phyloP scores from a whole-genome alignment of 345 rosid genomes.

The Corchorus capsularis region DNA sequence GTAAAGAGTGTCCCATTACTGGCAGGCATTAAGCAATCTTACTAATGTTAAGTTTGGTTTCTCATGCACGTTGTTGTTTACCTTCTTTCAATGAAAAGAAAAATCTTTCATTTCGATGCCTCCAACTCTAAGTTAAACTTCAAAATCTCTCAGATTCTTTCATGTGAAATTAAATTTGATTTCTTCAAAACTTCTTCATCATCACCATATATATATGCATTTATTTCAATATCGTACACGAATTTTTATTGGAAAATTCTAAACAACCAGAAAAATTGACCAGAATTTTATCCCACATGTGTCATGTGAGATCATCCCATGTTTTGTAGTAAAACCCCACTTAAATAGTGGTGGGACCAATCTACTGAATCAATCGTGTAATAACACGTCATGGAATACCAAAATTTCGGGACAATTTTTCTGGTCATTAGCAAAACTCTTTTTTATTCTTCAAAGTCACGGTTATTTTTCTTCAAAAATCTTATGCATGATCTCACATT shows the following conservation, averaged over 20 bases:
- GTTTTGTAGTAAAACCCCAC: no score
- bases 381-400: no score
- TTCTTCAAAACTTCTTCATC: background rate
- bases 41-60: slow-evolving; percentile 30
- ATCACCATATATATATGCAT: background rate
- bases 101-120: background rate
- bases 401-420: no score
- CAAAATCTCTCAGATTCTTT: background rate
- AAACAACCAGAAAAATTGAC: no score
- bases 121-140: background rate
- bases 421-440: no score
- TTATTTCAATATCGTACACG: background rate
- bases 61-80: slow-evolving; percentile 26
- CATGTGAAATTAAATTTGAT: background rate
- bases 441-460: background rate
- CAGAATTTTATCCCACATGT: no score
- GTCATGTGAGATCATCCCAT: no score
- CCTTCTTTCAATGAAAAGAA: slow-evolving; percentile 4
- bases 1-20: slow-evolving; percentile 53
- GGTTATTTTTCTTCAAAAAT: no score
- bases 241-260: no score
- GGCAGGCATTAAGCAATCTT: slow-evolving; percentile 56
- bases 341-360: no score
- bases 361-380: no score
- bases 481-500: no score